phyloP scores from a whole-genome alignment of 2,329 filamentous ascomycete genomes.

The Trichoderma harzianum region DNA sequence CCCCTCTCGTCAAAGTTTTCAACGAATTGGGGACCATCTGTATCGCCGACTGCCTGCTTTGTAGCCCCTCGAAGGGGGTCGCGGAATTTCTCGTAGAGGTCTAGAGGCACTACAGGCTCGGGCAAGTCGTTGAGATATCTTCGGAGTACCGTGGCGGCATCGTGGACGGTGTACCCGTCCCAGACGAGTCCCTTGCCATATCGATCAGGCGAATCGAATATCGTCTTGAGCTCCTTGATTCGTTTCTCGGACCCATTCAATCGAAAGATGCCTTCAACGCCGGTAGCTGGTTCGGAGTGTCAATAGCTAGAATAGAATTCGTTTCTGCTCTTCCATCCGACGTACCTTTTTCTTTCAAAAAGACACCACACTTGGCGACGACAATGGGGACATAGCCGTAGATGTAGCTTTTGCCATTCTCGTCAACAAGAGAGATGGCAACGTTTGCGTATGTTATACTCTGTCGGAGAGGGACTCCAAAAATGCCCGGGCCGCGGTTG shows the following conservation, averaged over 20 bases:
- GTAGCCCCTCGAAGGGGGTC: conserved; percentile 71
- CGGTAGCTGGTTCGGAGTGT: conserved; percentile 63
- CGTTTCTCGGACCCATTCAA: conserved; percentile 94
- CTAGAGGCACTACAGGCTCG: conserved; percentile 91
- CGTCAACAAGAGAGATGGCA: conserved; percentile 91
- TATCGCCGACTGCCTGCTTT: conserved; percentile 69
- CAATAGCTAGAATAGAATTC: conserved; percentile 16
- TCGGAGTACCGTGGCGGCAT: conserved; percentile 93
- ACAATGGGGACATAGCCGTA: conserved; percentile 99
- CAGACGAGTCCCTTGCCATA: conserved; percentile 97
- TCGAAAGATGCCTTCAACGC: conserved; percentile 94
- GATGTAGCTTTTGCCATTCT: conserved; percentile 90
- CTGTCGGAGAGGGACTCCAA: conserved; percentile 86
- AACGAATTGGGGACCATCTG: conserved; percentile 65
- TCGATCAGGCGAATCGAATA: conserved; percentile 90
- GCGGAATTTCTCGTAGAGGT: conserved; percentile 88
- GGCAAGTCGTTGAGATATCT: conserved; percentile 95
- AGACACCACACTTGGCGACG: conserved; percentile 96
- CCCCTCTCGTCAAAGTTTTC: conserved; percentile 61
- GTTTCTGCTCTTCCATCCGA: conserved; percentile 20
- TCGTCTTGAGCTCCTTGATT: conserved; percentile 90
- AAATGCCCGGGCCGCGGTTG: conserved; percentile 68
- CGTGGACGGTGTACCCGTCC: conserved; percentile 97
- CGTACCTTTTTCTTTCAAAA: conserved; percentile 94
- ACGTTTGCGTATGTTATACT: conserved; percentile 98